Conservation (phyloP, 805 yeast species). For the Candida cerambycidarum region DNA sequence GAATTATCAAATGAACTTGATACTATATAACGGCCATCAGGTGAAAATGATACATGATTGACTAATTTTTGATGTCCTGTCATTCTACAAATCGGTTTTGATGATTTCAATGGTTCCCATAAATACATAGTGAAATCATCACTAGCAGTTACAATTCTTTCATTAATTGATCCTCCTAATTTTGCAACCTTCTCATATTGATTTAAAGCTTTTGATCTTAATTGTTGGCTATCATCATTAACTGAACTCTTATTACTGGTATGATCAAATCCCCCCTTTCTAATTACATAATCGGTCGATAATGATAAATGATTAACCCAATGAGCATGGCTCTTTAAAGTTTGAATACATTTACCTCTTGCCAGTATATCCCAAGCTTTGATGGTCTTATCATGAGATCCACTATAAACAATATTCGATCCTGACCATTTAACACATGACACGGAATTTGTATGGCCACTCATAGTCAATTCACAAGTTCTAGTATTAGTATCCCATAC, state of each 20-base stretch:
- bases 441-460: constrained; percentile 87
- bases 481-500: constrained; percentile 85
- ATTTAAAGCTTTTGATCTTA: constrained; percentile 51
- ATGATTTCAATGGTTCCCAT: constrained; percentile 85
- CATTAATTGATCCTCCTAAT: constrained; percentile 55
- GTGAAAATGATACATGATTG: constrained; percentile 92
- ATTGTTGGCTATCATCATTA: constrained; percentile 24
- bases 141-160: constrained; percentile 88
- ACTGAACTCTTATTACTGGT: constrained; percentile 43
- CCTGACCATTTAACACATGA: constrained; percentile 99
- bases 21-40: constrained; percentile 88
- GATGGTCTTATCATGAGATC: constrained; percentile 92
- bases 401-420: constrained; percentile 74
- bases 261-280: constrained; percentile 89
- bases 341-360: constrained; percentile 74
- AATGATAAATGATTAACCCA: constrained; percentile 96
- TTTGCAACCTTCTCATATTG: constrained; percentile 64
- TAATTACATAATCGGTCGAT: constrained; percentile 83
- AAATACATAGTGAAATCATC: constrained; percentile 98
- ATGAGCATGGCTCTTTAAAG: constrained; percentile 88
- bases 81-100: constrained; percentile 88
- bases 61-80: constrained; percentile 97
- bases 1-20: constrained; percentile 96
- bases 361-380: constrained; percentile 82
- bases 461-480: constrained; percentile 64